A percentile compares a stretch with the other conserved stretches of the same genome.
Evolutionary conservation across 495 filamentous ascomycete species (phyloP).

Genomic region (Neurospora cerealis): DNA sequence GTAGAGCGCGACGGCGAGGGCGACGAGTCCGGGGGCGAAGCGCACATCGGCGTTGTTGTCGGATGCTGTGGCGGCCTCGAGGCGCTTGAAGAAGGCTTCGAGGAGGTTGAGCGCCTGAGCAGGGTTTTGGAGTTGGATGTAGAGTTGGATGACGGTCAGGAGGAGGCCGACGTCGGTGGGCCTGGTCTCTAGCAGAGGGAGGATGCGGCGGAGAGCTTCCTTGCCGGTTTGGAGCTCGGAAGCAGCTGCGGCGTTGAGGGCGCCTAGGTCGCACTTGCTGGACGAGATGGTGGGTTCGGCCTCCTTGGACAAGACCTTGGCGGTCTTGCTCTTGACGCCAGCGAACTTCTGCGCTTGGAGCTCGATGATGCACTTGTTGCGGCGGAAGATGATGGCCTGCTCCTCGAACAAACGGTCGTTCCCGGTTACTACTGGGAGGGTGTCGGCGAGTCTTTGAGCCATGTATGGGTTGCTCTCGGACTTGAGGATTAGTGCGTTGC

Average conservation of each 20-base stretch:
- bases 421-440: conserved; percentile 44
- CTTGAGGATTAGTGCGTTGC: conserved; percentile 59
- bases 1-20: conserved; percentile 75
- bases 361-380: conserved; percentile 62
- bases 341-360: conserved; percentile 70
- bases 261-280: conserved; percentile 53
- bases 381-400: conserved; percentile 56
- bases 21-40: conserved; percentile 78
- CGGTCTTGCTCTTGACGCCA: conserved; percentile 59
- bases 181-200: conserved; percentile 63
- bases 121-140: conserved; percentile 63
- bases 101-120: conserved; percentile 66
- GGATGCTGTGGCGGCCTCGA: conserved; percentile 56
- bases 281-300: conserved; percentile 44
- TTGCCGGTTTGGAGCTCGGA: conserved; percentile 53
- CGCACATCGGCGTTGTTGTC: conserved; percentile 53
- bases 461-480: conserved; percentile 65
- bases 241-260: conserved; percentile 72
- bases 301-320: conserved; percentile 41
- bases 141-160: conserved; percentile 76
- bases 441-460: conserved; percentile 56
- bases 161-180: conserved; percentile 78
- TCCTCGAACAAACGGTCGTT: conserved; percentile 69
- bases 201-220: conserved; percentile 60
- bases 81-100: conserved; percentile 59